phyloP scores from a whole-genome alignment of 306 rosid species.

The Malus fusca region DNA sequence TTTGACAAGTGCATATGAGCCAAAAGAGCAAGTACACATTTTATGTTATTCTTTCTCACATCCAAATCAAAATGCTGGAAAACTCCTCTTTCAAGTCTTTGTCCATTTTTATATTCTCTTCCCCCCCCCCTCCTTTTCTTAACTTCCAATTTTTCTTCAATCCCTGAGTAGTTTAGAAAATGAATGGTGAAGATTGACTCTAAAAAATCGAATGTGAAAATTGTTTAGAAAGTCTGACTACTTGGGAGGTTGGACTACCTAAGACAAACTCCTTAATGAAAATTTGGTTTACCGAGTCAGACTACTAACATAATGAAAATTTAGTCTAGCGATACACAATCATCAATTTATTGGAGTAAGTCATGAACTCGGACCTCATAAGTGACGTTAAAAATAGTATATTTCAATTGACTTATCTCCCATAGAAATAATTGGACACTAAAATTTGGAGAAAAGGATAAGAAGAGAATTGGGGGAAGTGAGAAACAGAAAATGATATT shows the following conservation, averaged over 20 bases:
- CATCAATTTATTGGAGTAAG: too few relatives aligned
- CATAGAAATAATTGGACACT: neutral
- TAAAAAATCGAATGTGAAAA: too few relatives aligned
- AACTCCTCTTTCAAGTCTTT: neutral
- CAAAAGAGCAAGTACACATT: neutral
- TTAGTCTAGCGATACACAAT: too few relatives aligned
- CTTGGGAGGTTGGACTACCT: neutral
- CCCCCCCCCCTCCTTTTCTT: neutral
- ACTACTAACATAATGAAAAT: too few relatives aligned
- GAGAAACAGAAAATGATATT: neutral
- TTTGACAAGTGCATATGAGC: neutral
- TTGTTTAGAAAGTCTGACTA: too few relatives aligned
- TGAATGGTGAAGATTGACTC: fast-evolving
- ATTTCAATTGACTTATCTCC: neutral
- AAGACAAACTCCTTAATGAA: neutral
- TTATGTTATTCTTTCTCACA: neutral
- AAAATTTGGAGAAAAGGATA: neutral
- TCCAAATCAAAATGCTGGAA: neutral
- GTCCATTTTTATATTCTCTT: neutral
- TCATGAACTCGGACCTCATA: neutral
- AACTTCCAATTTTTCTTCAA: neutral
- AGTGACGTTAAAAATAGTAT: neutral
- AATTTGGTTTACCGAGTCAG: too few relatives aligned
- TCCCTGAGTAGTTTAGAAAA: neutral
- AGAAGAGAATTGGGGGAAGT: neutral